Conservation (phyloP, 164 flowering plant species). For the Umbellularia californica region DNA sequence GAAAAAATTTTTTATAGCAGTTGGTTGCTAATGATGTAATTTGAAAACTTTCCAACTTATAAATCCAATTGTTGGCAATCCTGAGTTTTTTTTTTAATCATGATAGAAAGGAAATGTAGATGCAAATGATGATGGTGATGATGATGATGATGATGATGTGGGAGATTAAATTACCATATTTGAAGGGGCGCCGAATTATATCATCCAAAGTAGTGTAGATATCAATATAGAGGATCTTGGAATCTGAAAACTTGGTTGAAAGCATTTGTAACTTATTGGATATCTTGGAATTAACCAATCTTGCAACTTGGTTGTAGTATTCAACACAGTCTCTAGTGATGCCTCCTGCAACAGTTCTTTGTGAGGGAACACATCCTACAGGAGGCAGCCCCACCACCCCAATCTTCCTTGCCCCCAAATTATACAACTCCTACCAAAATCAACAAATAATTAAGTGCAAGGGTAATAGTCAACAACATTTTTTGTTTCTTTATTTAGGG, state of each 20-base stretch:
- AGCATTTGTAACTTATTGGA: conserved; percentile 6
- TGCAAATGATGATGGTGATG: too few relatives aligned
- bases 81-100: too few relatives aligned
- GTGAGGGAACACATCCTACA: conserved; percentile 38
- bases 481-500: too few relatives aligned
- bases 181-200: conserved; percentile 24
- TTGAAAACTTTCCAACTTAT: too few relatives aligned
- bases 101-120: too few relatives aligned
- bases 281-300: conserved; percentile 30
- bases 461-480: too few relatives aligned
- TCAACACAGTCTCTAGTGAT: conserved; percentile 20
- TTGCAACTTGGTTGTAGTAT: conserved; percentile 21
- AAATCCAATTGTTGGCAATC: too few relatives aligned
- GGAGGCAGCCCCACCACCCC: conserved; percentile 31
- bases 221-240: conserved; percentile 21
- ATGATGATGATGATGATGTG: background rate
- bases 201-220: conserved; percentile 28
- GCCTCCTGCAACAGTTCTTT: conserved; percentile 39
- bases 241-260: background rate
- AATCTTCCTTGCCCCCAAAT: conserved; percentile 32
- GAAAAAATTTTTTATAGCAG: too few relatives aligned
- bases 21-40: too few relatives aligned
- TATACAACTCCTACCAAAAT: conserved; percentile 24
- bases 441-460: too few relatives aligned
- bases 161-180: conserved; percentile 14